Evolutionary conservation across 768 basidiomycete genomes (phyloP).

Genomic region (Leccinum broughii): DNA sequence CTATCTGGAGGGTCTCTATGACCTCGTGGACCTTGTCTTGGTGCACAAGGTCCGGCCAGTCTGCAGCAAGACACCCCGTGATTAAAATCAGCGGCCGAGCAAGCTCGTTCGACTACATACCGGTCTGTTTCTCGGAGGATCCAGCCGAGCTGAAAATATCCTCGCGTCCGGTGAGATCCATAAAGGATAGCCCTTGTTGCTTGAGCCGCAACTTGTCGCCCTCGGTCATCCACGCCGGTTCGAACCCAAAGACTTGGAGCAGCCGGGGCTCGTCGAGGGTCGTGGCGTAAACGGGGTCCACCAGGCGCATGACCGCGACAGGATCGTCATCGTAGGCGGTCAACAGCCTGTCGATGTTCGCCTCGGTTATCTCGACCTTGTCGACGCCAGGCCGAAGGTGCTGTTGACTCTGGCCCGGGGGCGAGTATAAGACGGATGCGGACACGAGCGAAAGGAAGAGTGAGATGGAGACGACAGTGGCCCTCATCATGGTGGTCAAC

Average conservation of each 20-base stretch:
- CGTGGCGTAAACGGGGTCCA: constrained; percentile 15
- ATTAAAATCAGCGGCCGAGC: background rate
- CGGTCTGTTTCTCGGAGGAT: background rate
- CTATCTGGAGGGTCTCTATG: constrained; percentile 2
- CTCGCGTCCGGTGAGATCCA: constrained; percentile 12
- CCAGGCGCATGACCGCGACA: constrained; percentile 19
- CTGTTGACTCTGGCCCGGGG: constrained; percentile 3
- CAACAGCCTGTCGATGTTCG: constrained; percentile 6
- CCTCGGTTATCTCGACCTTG: background rate
- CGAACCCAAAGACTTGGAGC: constrained; percentile 12
- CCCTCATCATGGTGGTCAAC: background rate
- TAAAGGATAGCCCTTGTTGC: constrained; percentile 14
- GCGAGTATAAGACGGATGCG: background rate
- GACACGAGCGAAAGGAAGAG: constrained; percentile 1
- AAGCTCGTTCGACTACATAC: background rate
- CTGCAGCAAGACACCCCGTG: background rate
- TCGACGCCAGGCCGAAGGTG: background rate
- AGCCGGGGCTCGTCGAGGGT: constrained; percentile 23
- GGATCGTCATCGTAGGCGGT: constrained; percentile 17
- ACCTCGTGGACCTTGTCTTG: constrained; percentile 14
- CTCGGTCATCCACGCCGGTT: constrained; percentile 22
- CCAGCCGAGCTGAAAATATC: background rate
- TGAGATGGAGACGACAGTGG: background rate
- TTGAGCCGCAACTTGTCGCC: constrained; percentile 20
- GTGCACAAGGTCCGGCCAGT: constrained; percentile 18